Percentiles rank a stretch among this genome's conserved stretches.
Conservation (phyloP, 1,284 basidiomycete genomes). For the Meripilus lineatus region DNA sequence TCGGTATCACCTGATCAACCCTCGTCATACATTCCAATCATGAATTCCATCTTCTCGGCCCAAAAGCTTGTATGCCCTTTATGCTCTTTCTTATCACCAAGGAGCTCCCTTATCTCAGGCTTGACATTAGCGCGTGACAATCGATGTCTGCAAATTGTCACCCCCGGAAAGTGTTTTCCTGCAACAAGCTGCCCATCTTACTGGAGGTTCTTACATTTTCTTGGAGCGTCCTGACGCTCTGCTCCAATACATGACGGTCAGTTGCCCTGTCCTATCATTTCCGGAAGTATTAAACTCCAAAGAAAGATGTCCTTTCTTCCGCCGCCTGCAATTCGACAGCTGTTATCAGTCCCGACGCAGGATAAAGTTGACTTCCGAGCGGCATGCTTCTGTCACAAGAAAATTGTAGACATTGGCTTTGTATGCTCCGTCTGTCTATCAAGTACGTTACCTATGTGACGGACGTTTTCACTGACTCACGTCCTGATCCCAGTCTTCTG, state of each 20-base stretch:
- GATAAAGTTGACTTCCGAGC: constrained; percentile 96
- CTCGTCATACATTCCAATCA: constrained; percentile 91
- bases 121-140: constrained; percentile 85
- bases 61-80: constrained; percentile 78
- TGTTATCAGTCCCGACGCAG: constrained; percentile 84
- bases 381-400: constrained; percentile 98
- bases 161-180: constrained; percentile 92
- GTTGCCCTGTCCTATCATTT: constrained; percentile 20
- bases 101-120: neutral
- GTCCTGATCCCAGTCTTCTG: constrained; percentile 56
- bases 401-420: constrained; percentile 94
- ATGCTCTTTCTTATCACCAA: constrained; percentile 2
- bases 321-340: constrained; percentile 71
- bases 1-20: constrained; percentile 89
- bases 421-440: constrained; percentile 96
- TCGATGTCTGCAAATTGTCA: constrained; percentile 93
- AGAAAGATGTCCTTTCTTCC: constrained; percentile 88
- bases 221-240: constrained; percentile 78
- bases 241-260: constrained; percentile 83
- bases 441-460: constrained; percentile 47
- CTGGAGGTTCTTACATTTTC: constrained; percentile 89
- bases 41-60: constrained; percentile 99
- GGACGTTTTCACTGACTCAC: constrained; percentile 1
- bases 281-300: neutral
- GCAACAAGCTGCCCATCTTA: constrained; percentile 95